phyloP scores from a whole-genome alignment of 345 rosid genomes.

The Populus davidiana region DNA sequence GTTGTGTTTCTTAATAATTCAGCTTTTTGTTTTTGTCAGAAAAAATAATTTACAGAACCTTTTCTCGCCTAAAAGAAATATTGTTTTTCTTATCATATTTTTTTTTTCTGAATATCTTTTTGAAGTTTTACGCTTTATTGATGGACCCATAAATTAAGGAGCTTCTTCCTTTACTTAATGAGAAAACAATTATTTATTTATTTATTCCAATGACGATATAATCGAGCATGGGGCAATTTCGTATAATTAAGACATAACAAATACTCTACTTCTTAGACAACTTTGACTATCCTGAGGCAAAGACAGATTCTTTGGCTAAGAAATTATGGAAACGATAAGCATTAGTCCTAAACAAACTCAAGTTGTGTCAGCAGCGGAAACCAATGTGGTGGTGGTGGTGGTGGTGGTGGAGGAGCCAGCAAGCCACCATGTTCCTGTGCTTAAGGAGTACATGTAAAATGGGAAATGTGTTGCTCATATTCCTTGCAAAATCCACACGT shows the following conservation, averaged over 20 bases:
- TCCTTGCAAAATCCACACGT: constrained; percentile 26
- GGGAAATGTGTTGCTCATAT: constrained; percentile 21
- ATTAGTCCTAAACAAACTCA: background rate
- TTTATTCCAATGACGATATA: too few relatives aligned
- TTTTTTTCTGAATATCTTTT: background rate
- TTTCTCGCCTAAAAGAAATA: background rate
- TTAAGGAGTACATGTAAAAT: constrained; percentile 13
- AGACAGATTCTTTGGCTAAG: background rate
- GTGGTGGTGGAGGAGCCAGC: constrained; percentile 35
- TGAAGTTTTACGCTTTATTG: background rate
- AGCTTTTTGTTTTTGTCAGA: background rate
- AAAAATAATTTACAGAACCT: background rate
- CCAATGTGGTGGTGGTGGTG: background rate
- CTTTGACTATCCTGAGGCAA: background rate
- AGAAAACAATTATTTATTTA: too few relatives aligned
- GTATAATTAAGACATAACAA: too few relatives aligned
- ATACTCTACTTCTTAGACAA: too few relatives aligned
- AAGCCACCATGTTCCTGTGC: constrained; percentile 19
- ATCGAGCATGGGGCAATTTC: too few relatives aligned
- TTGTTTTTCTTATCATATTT: background rate
- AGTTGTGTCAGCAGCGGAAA: constrained; percentile 4
- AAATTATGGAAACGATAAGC: background rate
- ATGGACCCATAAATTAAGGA: too few relatives aligned
- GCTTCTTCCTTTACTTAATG: too few relatives aligned
- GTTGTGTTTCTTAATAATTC: background rate